Base-by-base conservation (phyloP, 2,329 filamentous ascomycete genomes). In the Cordyceps farinosa region DNA sequence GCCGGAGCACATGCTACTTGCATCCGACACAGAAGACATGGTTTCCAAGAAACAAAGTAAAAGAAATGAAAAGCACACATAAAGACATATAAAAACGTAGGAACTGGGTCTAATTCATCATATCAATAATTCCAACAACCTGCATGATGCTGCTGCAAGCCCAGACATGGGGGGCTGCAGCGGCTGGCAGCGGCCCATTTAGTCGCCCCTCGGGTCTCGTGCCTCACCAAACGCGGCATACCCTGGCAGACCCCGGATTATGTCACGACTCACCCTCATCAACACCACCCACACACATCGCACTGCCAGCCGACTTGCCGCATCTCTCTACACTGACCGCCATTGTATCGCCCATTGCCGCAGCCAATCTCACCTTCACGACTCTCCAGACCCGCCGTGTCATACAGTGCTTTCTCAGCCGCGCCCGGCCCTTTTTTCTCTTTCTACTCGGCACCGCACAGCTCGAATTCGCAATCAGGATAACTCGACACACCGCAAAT, bases 161-260 rank as follows among this genome's bases (percentile, higher is more conserved):
- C 32, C 1, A 38, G 34, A 17, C 22, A 40, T 40, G 51, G 51
- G n/a, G 22, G 52, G 22, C 15, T 52, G 44, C n/a, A 36, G 60
- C 60, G 60, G 60, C 44, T 62, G 60, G 60, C 60, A 30, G 22
- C 60, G 60, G 60, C 42, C 42, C 59, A 17, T 5, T 11, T 38
- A 48, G 30, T 32, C 17, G 10, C 11, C 8, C 8, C 38, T 27
- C 13, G 27, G 40, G n/a, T 10, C 32, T 48, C 30, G 42, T 48
- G 44, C 55, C 44, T 47, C 44, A 29, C 48, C 50, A 6, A 47
- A 54, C 38, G 10, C 51, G 42, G 60, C 38, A 44, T 48, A 53
- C 38, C 40, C 50, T 48, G 22, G 50, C 60, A 34, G 29, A 62
- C 60, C 60, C 60, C 60, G 17, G 60, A 56, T 55, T 62, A 38